Evolutionary conservation across 2,329 filamentous ascomycete species (phyloP).

Genomic region (Raffaelea ambrosiae): DNA sequence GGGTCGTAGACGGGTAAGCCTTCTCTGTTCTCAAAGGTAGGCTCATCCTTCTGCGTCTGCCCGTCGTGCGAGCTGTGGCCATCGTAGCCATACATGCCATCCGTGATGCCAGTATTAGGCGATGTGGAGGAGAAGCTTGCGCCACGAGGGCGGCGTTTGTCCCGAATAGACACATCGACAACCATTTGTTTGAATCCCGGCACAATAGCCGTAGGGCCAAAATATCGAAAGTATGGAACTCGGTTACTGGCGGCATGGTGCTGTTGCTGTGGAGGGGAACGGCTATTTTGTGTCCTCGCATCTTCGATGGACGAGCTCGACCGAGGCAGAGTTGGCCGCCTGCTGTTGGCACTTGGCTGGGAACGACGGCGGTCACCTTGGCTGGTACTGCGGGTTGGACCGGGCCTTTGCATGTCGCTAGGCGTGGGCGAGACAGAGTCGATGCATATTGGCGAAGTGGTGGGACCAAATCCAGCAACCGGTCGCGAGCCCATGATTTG

Average conservation of each 20-base stretch:
- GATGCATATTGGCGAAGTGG: not conserved
- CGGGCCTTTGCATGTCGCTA: not conserved
- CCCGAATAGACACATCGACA: slow-evolving; percentile 54
- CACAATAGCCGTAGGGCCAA: slow-evolving; percentile 83
- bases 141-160: slow-evolving; percentile 50
- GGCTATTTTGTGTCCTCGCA: not conserved
- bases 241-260: slow-evolving; percentile 49
- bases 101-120: slow-evolving; percentile 26
- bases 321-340: not conserved
- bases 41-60: slow-evolving; percentile 19
- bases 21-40: slow-evolving; percentile 34
- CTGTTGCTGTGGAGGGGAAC: slow-evolving; percentile 15
- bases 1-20: slow-evolving; percentile 68
- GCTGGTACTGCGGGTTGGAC: not conserved
- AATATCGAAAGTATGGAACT: slow-evolving; percentile 85
- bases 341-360: not conserved
- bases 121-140: slow-evolving; percentile 49
- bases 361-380: not conserved
- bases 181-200: slow-evolving; percentile 93
- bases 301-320: not conserved
- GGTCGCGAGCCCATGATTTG: too few species aligned
- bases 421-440: not conserved
- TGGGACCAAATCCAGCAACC: too few species aligned
- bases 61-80: slow-evolving; percentile 22
- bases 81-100: slow-evolving; percentile 16